Base-by-base conservation (phyloP, 1,284 basidiomycete genomes). In the Rhodotorula glutinis region DNA sequence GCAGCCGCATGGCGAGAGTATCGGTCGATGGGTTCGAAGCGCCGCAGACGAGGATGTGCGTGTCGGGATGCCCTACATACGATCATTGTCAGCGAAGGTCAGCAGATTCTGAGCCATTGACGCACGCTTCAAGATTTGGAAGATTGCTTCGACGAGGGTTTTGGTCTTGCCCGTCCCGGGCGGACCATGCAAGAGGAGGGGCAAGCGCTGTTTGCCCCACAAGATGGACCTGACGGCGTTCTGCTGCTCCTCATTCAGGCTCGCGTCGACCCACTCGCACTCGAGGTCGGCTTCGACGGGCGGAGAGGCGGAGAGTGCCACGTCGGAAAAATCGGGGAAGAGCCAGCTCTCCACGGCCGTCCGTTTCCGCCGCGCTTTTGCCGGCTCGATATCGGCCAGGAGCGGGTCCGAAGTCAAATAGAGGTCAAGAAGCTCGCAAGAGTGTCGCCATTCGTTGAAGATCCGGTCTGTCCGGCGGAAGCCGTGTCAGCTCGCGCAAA, bases 21-120 rank as follows among this genome's bases (percentile, higher is more conserved):
- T 81, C 80, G n/a, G 79, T 75, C 0, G 80, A 79, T 9, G 79
- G 74, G 56, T 78, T 78, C 14, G 78, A 79, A 0, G 79, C 78
- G 4, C 79, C 80, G 54, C 75, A 77, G 23, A 80, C 73, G 3
- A 81, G 76, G 40, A 81, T 66, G 16, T 71, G 66, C 2, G 79
- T 68, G 13, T 72, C 38, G 0, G 76, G 74, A 30, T 78, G 57
- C 3, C 63, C 62, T 64, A 21, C 17, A 21, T 23, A 58, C n/a
- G 14, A 1, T 40, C 19, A 23, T 38, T 11, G 11, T 38, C 11
- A 38, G 10, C 10, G n/a, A 40, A 8, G 2, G 17, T 25, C 9
- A 41, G 46, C 3, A 43, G 21, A 25, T 33, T 17, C 4, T n/a
- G n/a, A 38, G n/a, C 17, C 3, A 3, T 27, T 9, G 17, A 52